phyloP scores from a whole-genome alignment of 1,139 yeast genomes.

The Geotrichum candidum region DNA sequence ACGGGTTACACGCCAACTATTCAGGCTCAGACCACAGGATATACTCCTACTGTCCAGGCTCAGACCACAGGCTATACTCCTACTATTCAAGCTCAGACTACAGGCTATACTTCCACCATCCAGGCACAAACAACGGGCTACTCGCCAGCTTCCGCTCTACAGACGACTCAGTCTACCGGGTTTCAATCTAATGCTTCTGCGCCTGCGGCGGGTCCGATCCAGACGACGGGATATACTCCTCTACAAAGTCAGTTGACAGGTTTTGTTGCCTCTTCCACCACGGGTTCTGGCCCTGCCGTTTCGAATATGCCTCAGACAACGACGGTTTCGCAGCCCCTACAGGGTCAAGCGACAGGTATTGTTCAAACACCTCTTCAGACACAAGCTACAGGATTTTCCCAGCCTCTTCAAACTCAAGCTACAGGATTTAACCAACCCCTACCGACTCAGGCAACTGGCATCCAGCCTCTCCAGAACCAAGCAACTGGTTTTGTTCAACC shows the following conservation, averaged over 20 bases:
- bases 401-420: slow-evolving; percentile 21
- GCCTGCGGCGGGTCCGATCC: slow-evolving; percentile 33
- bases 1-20: slow-evolving; percentile 33
- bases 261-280: slow-evolving; percentile 19
- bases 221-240: slow-evolving; percentile 34
- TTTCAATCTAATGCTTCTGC: slow-evolving; percentile 16
- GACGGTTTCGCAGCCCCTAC: slow-evolving; percentile 33
- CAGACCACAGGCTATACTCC: slow-evolving; percentile 28
- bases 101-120: slow-evolving; percentile 26
- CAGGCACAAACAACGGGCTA: slow-evolving; percentile 37
- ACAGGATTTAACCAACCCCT: slow-evolving; percentile 22
- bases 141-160: slow-evolving; percentile 24
- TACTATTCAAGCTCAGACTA: slow-evolving; percentile 30
- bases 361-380: slow-evolving; percentile 28
- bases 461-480: slow-evolving; percentile 27
- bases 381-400: slow-evolving; percentile 37
- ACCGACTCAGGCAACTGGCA: slow-evolving; percentile 39
- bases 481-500: slow-evolving; percentile 32
- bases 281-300: slow-evolving; percentile 32
- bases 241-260: slow-evolving; percentile 25
- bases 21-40: slow-evolving; percentile 32
- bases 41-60: slow-evolving; percentile 15
- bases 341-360: slow-evolving; percentile 36
- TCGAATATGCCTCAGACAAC: slow-evolving; percentile 39
- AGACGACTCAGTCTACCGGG: slow-evolving; percentile 39